Percentiles rank a stretch among this genome's conserved stretches.
Evolutionary conservation across 176 grass and related monocot genomes (phyloP).

Genomic region (Paspalum notatum): DNA sequence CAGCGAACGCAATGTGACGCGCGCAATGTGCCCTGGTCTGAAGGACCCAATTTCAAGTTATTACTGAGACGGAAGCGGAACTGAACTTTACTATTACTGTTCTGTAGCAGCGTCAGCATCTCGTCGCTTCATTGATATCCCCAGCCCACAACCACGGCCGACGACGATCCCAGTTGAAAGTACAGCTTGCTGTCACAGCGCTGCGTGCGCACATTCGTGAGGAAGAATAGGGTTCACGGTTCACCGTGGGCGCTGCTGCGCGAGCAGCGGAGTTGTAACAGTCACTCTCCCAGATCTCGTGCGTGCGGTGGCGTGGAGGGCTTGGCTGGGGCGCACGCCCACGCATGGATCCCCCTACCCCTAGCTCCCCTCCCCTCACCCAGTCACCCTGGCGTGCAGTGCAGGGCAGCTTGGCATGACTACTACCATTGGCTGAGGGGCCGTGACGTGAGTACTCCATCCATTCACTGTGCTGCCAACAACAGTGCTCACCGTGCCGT

Average conservation of each 20-base stretch:
- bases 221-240: neutral
- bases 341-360: neutral
- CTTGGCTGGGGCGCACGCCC: no score
- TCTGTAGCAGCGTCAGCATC: neutral
- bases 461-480: neutral
- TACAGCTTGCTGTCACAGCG: neutral
- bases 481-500: neutral
- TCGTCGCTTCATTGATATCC: neutral
- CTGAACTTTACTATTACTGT: neutral
- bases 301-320: no score
- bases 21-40: neutral
- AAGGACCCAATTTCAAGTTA: neutral
- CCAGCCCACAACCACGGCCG: neutral
- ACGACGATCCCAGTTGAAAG: neutral
- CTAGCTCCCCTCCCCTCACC: neutral
- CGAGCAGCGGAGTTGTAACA: neutral
- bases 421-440: no score
- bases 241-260: no score
- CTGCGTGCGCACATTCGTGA: neutral
- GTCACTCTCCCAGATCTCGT: no score
- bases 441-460: neutral
- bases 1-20: neutral
- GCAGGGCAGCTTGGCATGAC: no score
- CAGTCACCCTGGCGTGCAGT: neutral
- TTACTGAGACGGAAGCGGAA: neutral